Base-by-base conservation (phyloP, 2,329 filamentous ascomycete species). In the Aspergillus quadricinctus region DNA sequence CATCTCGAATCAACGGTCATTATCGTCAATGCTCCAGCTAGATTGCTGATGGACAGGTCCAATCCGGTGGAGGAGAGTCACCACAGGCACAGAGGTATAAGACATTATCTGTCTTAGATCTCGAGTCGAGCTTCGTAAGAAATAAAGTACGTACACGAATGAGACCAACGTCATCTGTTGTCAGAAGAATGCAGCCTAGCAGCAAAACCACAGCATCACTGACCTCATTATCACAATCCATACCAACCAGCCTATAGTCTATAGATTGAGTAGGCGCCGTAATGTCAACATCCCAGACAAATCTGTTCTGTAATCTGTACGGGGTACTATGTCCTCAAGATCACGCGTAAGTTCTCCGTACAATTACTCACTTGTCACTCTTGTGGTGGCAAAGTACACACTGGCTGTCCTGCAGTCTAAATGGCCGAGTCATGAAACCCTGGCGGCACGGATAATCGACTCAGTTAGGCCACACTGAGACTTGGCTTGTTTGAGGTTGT, bases 401-500 rank as follows among this genome's bases (percentile, higher is more conserved):
- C 1, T 14, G 31, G 31, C 31, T 17, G 31, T 37, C 6, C 31
- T 17, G 14, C 14, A 35, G 31, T 35, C 41, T 43, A n/a, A 43
- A 43, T 43, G 41, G 41, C 21, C 49, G 28, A 31, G 48, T 17
- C 25, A 31, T 35, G 25, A 37, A 19, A 17, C 48, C 10, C 19
- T 10, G 14, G 31, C 25, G 19, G 9, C n/a, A 31, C 31, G 48
- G 31, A 50, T 9, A 50, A 29, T n/a, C 4, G 48, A 50, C 31
- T 19, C 48, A 49, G 10, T 50, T 2, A 14, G 11, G 14, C 31
- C 7, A 50, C 17, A 8, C 5, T 23, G 31, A 35, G 25, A 27
- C 46, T 49, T 49, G 28, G 46, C 28, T 49, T 50, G 49, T 50
- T 50, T 29, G 49, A 50, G 49, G 31, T 50, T 50, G 49, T 37